Conservation (phyloP, 139 green algal species). For the Astrephomene gubernaculifera region DNA sequence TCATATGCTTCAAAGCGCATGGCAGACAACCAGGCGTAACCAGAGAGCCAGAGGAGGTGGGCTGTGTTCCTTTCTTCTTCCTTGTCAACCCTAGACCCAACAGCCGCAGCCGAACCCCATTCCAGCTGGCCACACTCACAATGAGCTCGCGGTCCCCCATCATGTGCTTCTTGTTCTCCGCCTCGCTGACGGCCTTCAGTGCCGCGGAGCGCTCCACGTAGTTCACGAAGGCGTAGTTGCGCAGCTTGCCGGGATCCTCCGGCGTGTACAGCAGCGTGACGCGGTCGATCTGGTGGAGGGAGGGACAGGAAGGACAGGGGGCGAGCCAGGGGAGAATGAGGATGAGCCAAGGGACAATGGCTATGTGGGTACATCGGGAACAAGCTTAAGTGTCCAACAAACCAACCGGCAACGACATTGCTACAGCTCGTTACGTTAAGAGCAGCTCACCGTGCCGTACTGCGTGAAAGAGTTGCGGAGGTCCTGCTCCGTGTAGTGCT, state of each 20-base stretch:
- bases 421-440: neutral
- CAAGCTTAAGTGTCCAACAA: no score
- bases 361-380: no score
- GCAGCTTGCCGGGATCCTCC: slow-evolving; percentile 63
- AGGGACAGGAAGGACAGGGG: neutral
- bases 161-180: slow-evolving; percentile 56
- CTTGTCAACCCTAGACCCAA: no score
- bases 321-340: no score
- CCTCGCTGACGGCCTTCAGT: slow-evolving; percentile 66
- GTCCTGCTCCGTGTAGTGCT: slow-evolving; percentile 71
- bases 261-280: slow-evolving; percentile 70
- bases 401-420: no score
- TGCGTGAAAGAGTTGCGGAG: slow-evolving; percentile 75
- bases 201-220: slow-evolving; percentile 79
- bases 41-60: no score
- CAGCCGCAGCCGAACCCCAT: no score
- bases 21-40: no score
- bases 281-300: slow-evolving; percentile 58
- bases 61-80: no score
- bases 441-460: slow-evolving; percentile 74
- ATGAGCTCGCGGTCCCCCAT: slow-evolving; percentile 66
- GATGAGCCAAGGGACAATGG: no score
- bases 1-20: no score
- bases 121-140: slow-evolving; percentile 62
- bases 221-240: slow-evolving; percentile 91